Evolutionary conservation across 2,329 filamentous ascomycete species (phyloP), one percentile per base, ranked within the genome.

Genomic region (Zelopaecilomyces penicillatus): DNA sequence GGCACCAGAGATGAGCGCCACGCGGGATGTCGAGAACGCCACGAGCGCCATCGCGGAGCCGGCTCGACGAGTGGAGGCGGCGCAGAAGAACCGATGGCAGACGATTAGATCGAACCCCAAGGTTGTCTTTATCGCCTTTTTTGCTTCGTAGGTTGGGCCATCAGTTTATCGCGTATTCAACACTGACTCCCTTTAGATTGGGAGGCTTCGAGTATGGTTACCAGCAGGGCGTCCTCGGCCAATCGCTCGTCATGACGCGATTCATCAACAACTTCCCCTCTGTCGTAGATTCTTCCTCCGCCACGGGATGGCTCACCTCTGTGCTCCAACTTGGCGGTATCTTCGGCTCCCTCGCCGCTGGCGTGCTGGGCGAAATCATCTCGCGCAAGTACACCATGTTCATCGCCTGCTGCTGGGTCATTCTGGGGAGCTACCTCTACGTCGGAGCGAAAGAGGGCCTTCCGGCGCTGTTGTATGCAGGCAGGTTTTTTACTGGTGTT

Each of bases 321-420:
- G 57, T 74, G n/a, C 61, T 75, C 0, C 71, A 75, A 46, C 63
- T 75, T 0, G 70, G 70, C 4, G 71, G 70, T 50, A 69, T 71
- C n/a, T 42, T 73, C 4, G 72, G 73, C 2, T 70, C 71, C 2
- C 55, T 75, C 2, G 59, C 65, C 0, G 64, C 70, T 2, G 73
- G 73, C 47, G 63, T 74, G 6, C 61, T 74, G 4, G 65, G 69
- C 37, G 71, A 75, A 45, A 57, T 75, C 19, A 69, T 74, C 44
- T 71, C 67, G 0, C 59, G 71, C 36, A 75, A 75, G 52, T 70
- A 73, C 50, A 74, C 72, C 46, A 75, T 75, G 67, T 71, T 74
- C 48, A 62, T 58, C 7, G 71, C 68, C 2, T 72, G 67, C 47
- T 59, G 59, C 37, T 73, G 70, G 69, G 69, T 70, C 19, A 60